Evolutionary conservation across 768 basidiomycete genomes (phyloP).

Genomic region (Naganishia friedmannii): DNA sequence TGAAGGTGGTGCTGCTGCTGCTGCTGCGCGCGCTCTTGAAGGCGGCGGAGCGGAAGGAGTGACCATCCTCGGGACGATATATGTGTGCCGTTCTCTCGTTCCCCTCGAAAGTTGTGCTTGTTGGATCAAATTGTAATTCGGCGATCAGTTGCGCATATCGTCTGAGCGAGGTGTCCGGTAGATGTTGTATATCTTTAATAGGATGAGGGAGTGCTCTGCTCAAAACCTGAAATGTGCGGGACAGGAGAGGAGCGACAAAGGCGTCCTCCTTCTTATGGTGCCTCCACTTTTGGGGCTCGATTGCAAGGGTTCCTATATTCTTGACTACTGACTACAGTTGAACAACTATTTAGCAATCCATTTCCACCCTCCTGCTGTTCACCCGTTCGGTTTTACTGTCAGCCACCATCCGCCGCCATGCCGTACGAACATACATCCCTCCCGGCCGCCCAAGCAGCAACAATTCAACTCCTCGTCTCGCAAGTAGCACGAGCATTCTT

Average conservation of each 20-base stretch:
- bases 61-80: background rate
- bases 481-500: conserved; percentile 92
- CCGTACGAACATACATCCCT: conserved; percentile 22
- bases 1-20: background rate
- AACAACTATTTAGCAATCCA: background rate
- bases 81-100: background rate
- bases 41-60: background rate
- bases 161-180: too few species aligned
- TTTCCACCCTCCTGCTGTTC: background rate
- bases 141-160: too few species aligned
- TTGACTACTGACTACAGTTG: background rate
- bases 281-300: conserved; percentile 15
- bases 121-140: too few species aligned
- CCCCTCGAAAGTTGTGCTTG: too few species aligned
- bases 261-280: background rate
- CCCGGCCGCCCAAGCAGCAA: background rate
- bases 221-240: too few species aligned
- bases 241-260: background rate
- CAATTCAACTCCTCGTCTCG: conserved; percentile 81
- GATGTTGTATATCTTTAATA: too few species aligned
- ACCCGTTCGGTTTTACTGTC: too few species aligned
- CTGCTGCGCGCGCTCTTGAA: too few species aligned
- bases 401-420: conserved; percentile 1
- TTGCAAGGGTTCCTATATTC: background rate
- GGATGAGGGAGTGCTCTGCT: too few species aligned